Base-by-base conservation (phyloP, 164 flowering plant species). In the Saururus chinensis region DNA sequence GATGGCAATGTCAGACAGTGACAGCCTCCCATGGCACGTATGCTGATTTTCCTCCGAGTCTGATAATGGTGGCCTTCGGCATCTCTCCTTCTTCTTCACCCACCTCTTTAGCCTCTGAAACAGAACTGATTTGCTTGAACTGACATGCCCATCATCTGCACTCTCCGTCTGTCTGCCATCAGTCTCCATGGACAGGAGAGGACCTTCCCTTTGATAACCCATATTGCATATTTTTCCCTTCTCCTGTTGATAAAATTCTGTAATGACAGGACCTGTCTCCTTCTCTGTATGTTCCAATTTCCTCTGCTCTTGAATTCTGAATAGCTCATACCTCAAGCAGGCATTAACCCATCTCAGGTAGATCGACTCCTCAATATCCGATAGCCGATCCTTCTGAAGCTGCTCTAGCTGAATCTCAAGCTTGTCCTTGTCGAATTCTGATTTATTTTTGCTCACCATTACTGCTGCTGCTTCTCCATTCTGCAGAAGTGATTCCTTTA, bases 271-370 rank as follows among this genome's bases (percentile, higher is more conserved):
- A 10, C 35, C 45, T 24, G 48, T 9, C 60, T 71, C 64, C 30
- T 62, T 61, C n/a, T 26, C 51, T 54, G 25, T 55, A 20, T 67
- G 58, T 7, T 25, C 59, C 9, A 37, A 30, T 12, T 53, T 51
- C 23, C 19, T 40, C 55, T 66, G 71, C 55, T 77, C 74, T 68
- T 68, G 75, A 51, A 61, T 67, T 69, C 72, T 79, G 69, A 53
- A 63, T 45, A 81, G 52, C 65, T 86, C 82, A 22, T 80, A 83
- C 68, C 77, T 80, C 58, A 86, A 71, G 74, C 87, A 88, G 0
- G 89, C 89, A 61, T 81, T 82, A 52, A 67, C 67, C 89, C 86
- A 80, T 57, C 82, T 62, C 25, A 86, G 64, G 69, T 64, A 63
- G 19, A 76, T 66, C 60, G 83, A 41, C 70, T 89, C 90, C 40